A percentile compares a stretch with the other conserved stretches of the same genome.
phyloP scores from a whole-genome alignment of 495 filamentous ascomycete genomes.

The Articulospora tetracladia region DNA sequence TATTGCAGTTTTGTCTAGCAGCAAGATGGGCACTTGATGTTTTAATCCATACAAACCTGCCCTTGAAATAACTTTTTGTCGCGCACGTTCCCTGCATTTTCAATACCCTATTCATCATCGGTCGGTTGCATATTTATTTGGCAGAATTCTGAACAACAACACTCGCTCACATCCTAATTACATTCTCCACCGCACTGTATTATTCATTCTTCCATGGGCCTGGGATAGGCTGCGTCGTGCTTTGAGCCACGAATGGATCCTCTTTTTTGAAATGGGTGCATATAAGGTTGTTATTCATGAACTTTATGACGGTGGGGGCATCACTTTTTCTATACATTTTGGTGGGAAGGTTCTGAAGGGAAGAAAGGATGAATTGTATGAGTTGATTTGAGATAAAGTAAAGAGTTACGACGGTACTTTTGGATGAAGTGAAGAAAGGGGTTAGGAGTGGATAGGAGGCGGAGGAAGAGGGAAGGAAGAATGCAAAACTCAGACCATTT shows the following conservation, averaged over 20 bases:
- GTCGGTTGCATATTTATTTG: constrained; percentile 10
- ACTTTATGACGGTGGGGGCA: constrained; percentile 8
- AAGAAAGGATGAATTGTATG: not conserved
- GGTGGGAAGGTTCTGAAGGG: not conserved
- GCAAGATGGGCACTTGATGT: not conserved
- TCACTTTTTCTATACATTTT: not conserved
- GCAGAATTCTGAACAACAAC: not conserved
- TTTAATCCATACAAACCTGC: not conserved
- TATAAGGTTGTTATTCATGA: constrained; percentile 17
- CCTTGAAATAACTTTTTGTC: not conserved
- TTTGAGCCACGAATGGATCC: not conserved
- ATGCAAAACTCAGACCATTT: not conserved
- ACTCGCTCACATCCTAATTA: constrained; percentile 8
- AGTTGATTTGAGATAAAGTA: too few species aligned
- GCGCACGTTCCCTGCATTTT: constrained; percentile 1
- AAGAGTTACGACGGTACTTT: not conserved
- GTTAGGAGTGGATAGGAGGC: not conserved
- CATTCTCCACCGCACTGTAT: constrained; percentile 11
- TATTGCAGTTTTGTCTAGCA: too few species aligned
- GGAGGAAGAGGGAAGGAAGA: not conserved
- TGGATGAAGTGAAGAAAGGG: not conserved
- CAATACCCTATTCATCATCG: constrained; percentile 15
- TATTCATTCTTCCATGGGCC: constrained; percentile 3
- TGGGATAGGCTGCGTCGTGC: not conserved
- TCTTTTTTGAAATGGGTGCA: constrained; percentile 4